Base-by-base conservation (phyloP, 768 basidiomycete genomes). In the Scleroderma bovista region DNA sequence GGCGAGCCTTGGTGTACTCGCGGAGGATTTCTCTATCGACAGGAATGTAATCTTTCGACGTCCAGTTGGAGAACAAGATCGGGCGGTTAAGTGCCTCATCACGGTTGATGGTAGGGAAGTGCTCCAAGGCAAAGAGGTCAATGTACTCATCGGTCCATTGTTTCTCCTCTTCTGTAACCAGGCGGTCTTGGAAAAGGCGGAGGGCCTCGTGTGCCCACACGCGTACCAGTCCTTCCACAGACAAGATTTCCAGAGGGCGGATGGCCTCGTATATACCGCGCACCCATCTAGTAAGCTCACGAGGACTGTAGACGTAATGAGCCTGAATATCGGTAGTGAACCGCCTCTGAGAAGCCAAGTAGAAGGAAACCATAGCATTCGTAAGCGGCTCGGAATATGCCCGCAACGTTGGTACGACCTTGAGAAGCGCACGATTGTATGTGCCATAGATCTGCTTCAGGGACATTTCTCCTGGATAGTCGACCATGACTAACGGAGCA, bases 1-100 rank as follows among this genome's bases (percentile, higher is more conserved):
- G 77, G 38, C 96, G 86, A 17, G 95, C 94, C 69, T 97, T 97
- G 19, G 92, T 94, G 66, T 94, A 97, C 59, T 98, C 96, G 41
- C 96, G 83, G 11, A 99, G 81, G 31, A 80, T 76, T 59, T 96
- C 95, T 44, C 96, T 82, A 54, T 96, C 91, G 40, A 99, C 95
- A 2, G 96, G 86, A 41, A 98, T 83, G 66, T 98, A 98, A 63
- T 97, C 73, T 71, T 94, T 93, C 10, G 95, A 94, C 1, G 95
- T 97, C 96, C 96, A 99, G 67, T 98, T 98, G 19, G 96, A 98
- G 77, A 93, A 99, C 33, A 99, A 72, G 57, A 99, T 93, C 0
- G 96, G 96, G 15, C 96, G 82, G 29, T 57, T 68, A 23, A 99
- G 77, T 1, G 96, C 93, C 62, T 96, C 93, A 22, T 86, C 83